Evolutionary conservation across 768 basidiomycete species (phyloP).

Genomic region (Russula virescens): DNA sequence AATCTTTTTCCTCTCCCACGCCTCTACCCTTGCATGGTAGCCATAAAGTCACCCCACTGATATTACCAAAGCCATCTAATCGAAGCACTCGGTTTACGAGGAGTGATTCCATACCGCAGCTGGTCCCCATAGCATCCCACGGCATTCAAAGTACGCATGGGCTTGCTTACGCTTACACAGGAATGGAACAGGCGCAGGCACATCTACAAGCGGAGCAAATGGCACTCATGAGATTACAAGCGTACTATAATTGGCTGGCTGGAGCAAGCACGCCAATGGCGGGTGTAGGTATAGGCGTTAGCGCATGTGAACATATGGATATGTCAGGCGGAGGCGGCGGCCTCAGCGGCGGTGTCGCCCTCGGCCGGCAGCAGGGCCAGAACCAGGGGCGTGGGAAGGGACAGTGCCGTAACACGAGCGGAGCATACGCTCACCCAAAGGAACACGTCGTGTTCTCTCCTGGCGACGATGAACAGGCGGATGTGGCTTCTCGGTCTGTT

Average conservation of each 20-base stretch:
- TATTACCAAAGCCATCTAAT: background rate
- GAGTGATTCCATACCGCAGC: background rate
- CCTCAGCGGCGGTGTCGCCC: conserved; percentile 20
- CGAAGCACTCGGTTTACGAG: background rate
- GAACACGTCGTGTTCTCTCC: conserved; percentile 22
- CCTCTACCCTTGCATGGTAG: conserved; percentile 16
- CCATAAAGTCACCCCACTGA: conserved; percentile 5
- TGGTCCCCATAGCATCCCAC: background rate
- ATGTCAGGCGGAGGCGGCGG: conserved; percentile 19
- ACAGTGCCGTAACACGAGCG: conserved; percentile 6
- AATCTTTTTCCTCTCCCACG: conserved; percentile 16
- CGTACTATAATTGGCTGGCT: conserved; percentile 10
- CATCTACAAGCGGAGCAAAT: conserved; percentile 17
- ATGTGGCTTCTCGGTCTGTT: background rate
- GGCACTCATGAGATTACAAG: conserved; percentile 11
- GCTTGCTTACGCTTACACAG: conserved; percentile 7
- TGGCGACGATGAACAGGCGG: conserved; percentile 9
- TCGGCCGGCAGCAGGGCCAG: conserved; percentile 3
- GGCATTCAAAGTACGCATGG: background rate
- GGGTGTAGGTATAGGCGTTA: background rate
- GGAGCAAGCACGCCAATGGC: background rate
- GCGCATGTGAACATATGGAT: conserved; percentile 16
- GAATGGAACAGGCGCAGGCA: background rate
- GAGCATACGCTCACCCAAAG: conserved; percentile 21
- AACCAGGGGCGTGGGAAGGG: conserved; percentile 16